A percentile compares a stretch with the other conserved stretches of the same genome.
phyloP scores from a whole-genome alignment of 2,329 filamentous ascomycete species.

The Phaeosphaeria sp. region DNA sequence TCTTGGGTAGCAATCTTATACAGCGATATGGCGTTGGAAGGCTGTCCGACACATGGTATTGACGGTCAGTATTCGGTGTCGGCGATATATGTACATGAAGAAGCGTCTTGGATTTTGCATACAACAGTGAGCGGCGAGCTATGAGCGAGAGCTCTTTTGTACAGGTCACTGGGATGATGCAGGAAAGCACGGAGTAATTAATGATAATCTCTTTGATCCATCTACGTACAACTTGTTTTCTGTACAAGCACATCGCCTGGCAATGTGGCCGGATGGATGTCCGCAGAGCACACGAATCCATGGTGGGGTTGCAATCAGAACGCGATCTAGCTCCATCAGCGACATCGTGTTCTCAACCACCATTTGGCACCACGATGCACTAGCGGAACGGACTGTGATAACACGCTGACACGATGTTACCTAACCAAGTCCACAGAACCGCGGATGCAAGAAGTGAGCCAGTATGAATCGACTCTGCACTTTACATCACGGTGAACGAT shows the following conservation, averaged over 20 bases:
- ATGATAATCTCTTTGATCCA: slow-evolving; percentile 1
- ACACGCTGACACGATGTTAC: too few relatives aligned
- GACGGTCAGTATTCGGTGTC: not conserved
- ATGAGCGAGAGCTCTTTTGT: slow-evolving; percentile 3
- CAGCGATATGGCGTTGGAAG: not conserved
- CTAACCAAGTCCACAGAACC: too few relatives aligned
- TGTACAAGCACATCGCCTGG: not conserved
- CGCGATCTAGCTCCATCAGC: not conserved
- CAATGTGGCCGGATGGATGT: not conserved
- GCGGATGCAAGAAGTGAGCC: too few relatives aligned
- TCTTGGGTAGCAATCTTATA: not conserved
- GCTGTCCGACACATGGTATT: not conserved
- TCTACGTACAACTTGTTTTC: not conserved
- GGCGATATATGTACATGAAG: not conserved
- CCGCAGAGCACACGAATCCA: not conserved
- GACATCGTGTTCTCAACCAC: not conserved
- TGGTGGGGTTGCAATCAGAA: not conserved
- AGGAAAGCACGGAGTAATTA: slow-evolving; percentile 2
- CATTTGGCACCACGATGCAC: not conserved
- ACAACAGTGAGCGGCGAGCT: slow-evolving; percentile 4
- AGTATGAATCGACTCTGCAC: too few relatives aligned
- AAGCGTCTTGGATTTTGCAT: slow-evolving; percentile 9
- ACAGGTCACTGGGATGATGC: not conserved
- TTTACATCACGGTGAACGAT: not conserved
- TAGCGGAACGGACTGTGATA: not conserved